Evolutionary conservation across 192 early-diverging fungal species (phyloP).

Genomic region (Podila epicladia): DNA sequence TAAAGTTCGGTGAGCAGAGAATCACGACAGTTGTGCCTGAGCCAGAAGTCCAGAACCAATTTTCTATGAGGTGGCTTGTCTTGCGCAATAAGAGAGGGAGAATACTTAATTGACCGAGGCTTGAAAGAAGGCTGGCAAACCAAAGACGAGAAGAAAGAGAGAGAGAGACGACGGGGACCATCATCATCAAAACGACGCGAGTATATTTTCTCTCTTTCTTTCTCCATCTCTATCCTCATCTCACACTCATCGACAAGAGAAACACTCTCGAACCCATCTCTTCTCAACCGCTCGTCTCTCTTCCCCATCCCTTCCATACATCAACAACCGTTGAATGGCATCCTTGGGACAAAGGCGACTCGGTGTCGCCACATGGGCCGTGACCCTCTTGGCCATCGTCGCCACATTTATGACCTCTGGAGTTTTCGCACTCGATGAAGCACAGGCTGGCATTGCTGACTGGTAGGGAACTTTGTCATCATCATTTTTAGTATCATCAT

Average conservation of each 20-base stretch:
- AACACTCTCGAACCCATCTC: no score
- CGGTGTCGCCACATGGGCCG: constrained; percentile 14
- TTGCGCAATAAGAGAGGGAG: no score
- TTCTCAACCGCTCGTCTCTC: not conserved
- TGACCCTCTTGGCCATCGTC: constrained; percentile 22
- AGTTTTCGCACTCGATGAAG: constrained; percentile 51
- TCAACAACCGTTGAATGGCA: constrained; percentile 1
- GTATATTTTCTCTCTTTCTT: not conserved
- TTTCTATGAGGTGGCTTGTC: no score
- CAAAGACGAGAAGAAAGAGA: not conserved
- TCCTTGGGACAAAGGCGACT: constrained; percentile 1
- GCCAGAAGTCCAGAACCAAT: no score
- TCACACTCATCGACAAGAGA: no score
- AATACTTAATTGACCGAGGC: no score
- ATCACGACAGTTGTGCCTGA: no score
- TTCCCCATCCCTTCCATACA: constrained; percentile 1
- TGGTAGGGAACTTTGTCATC: constrained; percentile 47
- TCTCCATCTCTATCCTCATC: not conserved
- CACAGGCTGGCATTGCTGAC: constrained; percentile 60
- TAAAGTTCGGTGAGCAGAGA: no score
- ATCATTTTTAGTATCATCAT: not conserved
- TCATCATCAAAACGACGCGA: constrained; percentile 1
- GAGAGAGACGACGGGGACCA: not conserved
- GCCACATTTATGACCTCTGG: constrained; percentile 11
- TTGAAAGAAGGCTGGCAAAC: no score